A percentile compares a stretch with the other conserved stretches of the same genome.
Conservation (phyloP, 768 basidiomycete species). For the Rhizopogon vinicolor region DNA sequence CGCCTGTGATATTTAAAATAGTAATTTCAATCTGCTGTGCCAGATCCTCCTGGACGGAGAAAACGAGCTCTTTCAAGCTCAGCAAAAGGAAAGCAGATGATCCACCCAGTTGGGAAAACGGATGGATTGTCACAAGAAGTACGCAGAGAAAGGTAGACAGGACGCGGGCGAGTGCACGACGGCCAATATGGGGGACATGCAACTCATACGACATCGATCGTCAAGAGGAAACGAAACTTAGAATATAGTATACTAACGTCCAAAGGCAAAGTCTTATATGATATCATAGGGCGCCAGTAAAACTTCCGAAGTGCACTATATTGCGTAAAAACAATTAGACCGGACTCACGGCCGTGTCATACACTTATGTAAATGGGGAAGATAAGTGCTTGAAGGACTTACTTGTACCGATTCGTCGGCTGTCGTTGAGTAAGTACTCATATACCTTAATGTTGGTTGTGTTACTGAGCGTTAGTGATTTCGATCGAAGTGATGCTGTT, state of each 20-base stretch:
- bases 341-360: too few species aligned
- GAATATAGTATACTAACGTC: background rate
- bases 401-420: too few species aligned
- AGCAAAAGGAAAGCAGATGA: slow-evolving; percentile 33
- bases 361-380: too few species aligned
- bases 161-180: slow-evolving; percentile 35
- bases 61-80: slow-evolving; percentile 42
- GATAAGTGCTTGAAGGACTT: too few species aligned
- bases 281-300: background rate
- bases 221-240: background rate
- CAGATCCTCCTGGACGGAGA: slow-evolving; percentile 41
- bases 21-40: slow-evolving; percentile 44
- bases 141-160: slow-evolving; percentile 41
- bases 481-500: too few species aligned
- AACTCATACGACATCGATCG: background rate
- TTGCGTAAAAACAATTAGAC: background rate
- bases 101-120: slow-evolving; percentile 37
- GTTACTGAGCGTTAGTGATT: too few species aligned
- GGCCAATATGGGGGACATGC: background rate
- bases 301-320: background rate
- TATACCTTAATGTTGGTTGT: too few species aligned
- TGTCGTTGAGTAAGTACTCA: too few species aligned
- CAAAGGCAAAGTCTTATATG: background rate
- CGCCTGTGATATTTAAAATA: slow-evolving; percentile 39
- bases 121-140: slow-evolving; percentile 32